Conservation (phyloP, 2,329 filamentous ascomycete species). For the Trichoderma koningiopsis region DNA sequence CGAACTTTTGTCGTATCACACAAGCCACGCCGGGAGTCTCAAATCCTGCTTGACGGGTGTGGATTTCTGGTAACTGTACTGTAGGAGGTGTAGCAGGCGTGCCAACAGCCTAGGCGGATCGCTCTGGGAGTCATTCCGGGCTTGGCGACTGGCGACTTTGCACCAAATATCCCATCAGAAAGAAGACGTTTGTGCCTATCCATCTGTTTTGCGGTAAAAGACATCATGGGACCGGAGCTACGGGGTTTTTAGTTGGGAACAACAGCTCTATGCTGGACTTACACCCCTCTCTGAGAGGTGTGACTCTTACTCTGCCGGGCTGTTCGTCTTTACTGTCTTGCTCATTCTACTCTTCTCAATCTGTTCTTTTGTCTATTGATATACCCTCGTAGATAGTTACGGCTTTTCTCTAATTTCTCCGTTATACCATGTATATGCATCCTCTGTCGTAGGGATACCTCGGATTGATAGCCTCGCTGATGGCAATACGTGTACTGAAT, state of each 20-base stretch:
- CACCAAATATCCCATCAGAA: neutral
- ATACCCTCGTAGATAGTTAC: no score
- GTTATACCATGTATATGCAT: neutral
- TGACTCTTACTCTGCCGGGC: neutral
- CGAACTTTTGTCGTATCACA: constrained; percentile 20
- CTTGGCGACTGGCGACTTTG: neutral
- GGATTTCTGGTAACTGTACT: neutral
- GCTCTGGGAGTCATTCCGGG: neutral
- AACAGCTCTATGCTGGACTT: neutral
- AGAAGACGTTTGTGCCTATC: neutral
- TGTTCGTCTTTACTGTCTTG: neutral
- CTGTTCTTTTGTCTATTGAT: neutral
- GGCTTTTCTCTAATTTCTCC: neutral
- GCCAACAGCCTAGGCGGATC: neutral
- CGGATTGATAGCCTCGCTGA: neutral
- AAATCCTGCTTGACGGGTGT: constrained; percentile 5
- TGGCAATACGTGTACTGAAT: neutral
- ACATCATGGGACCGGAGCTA: neutral
- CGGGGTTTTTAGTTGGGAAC: neutral
- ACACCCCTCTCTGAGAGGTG: neutral
- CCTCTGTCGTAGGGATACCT: neutral
- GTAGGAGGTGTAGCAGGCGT: neutral
- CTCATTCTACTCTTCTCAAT: neutral
- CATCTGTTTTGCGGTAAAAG: neutral
- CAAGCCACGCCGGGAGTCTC: constrained; percentile 16